Conservation (phyloP, 345 rosid species). For the Populus pruinosa region DNA sequence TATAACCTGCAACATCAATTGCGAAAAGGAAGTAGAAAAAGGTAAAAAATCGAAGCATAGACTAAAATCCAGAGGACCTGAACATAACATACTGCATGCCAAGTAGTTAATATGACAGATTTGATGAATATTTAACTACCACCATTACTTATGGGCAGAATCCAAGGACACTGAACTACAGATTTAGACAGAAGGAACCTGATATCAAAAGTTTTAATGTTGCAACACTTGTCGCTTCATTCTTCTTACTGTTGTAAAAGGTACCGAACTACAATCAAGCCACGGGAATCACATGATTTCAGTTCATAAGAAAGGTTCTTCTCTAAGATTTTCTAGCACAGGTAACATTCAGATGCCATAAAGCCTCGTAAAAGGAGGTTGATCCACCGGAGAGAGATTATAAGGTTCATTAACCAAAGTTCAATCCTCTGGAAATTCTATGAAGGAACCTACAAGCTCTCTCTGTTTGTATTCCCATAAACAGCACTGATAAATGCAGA, state of each 20-base stretch:
- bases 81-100: not conserved
- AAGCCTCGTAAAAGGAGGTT: too few species aligned
- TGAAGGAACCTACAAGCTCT: not conserved
- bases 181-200: not conserved
- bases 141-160: not conserved
- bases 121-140: not conserved
- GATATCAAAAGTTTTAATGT: too few species aligned
- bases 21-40: not conserved
- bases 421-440: too few species aligned
- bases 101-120: too few species aligned
- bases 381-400: too few species aligned
- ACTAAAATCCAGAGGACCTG: not conserved
- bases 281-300: too few species aligned
- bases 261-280: too few species aligned
- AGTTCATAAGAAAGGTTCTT: too few species aligned
- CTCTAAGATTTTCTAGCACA: too few species aligned
- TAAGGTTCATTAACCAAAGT: too few species aligned
- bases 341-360: too few species aligned
- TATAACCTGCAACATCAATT: conserved; percentile 48
- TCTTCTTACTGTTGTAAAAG: not conserved
- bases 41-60: not conserved
- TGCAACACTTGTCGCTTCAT: not conserved
- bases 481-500: not conserved
- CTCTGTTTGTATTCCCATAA: not conserved
- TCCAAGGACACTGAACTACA: not conserved